Evolutionary conservation across 2,329 filamentous ascomycete genomes (phyloP), one percentile per base, ranked within the genome.

Genomic region (Bipolaris victoriae): DNA sequence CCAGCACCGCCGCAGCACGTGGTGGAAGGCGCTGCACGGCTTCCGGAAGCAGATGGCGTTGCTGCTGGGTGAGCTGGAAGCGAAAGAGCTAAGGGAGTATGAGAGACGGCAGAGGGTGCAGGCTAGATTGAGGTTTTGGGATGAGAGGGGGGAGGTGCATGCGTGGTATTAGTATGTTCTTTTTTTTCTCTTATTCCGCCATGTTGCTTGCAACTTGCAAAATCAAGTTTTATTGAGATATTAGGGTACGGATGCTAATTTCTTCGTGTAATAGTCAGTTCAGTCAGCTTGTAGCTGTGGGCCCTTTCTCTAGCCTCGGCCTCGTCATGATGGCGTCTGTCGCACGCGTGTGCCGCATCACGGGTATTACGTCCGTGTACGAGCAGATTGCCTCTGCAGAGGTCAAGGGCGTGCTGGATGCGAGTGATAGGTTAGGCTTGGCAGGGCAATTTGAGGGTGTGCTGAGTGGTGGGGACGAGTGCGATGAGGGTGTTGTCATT

Each of bases 1-100:
- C 79, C 94, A 98, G 79, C 94, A 98, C 76, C 88, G 88, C 53
- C 82, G 84, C 61, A 85, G 88, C 29, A 86, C 87, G 71, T 99
- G 94, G 94, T 98, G 90, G 86, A 85, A 87, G 67, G 81, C 80
- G 68, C 86, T 97, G 60, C 84, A 84, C 51, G 83, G 89, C 62
- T 83, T 97, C 63, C 87, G 91, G 35, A 89, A 90, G 45, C 83
- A 87, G 55, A 74, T 89, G 7, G 77, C 78, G 7, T 82, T 83
- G 52, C 78, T 97, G 2, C 67, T 82, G 1, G 56, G 61, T 1
- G 73, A 74, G 10, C 50, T 76, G 20, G 29, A 48, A 40, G 33
- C 57, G 43, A 37, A 68, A 65, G 58, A 69, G 62, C 1, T 36
- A 0, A 7, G 24, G 3, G 18, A n/a, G 49, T 62, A 51, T 3